phyloP scores from a whole-genome alignment of 495 filamentous ascomycete genomes.

The Neurospora sp. region DNA sequence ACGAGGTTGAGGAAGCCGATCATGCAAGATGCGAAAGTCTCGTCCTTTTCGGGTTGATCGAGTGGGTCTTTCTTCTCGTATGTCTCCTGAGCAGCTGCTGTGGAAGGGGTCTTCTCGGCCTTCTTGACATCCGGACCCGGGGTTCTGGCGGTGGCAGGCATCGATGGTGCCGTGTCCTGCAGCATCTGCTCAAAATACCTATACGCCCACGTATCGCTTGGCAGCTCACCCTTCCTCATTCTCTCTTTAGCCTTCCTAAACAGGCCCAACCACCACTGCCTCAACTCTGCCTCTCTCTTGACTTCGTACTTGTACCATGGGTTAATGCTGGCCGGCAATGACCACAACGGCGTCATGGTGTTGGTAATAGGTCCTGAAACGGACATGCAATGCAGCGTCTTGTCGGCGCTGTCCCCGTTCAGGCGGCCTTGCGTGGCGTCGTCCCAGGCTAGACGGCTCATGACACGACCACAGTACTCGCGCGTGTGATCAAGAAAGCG shows the following conservation, averaged over 20 bases:
- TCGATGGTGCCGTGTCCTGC: background rate
- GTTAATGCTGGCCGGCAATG: slow-evolving; percentile 27
- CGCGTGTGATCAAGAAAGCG: slow-evolving; percentile 35
- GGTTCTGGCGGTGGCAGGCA: background rate
- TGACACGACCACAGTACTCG: slow-evolving; percentile 37
- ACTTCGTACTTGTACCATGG: slow-evolving; percentile 38
- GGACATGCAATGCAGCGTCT: slow-evolving; percentile 37
- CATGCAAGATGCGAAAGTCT: slow-evolving; percentile 39
- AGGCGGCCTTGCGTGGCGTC: slow-evolving; percentile 32
- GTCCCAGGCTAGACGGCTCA: slow-evolving; percentile 39
- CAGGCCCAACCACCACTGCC: slow-evolving; percentile 35
- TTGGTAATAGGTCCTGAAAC: slow-evolving; percentile 39
- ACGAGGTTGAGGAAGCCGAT: slow-evolving; percentile 38
- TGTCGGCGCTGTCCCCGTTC: slow-evolving; percentile 35
- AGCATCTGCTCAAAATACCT: slow-evolving; percentile 35
- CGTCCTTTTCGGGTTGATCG: slow-evolving; percentile 28
- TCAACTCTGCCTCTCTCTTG: slow-evolving; percentile 28
- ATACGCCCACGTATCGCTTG: slow-evolving; percentile 33
- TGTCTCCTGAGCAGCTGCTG: background rate
- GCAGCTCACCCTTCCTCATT: slow-evolving; percentile 27
- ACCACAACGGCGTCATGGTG: slow-evolving; percentile 36
- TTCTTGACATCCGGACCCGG: background rate
- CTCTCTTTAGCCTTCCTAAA: slow-evolving; percentile 30
- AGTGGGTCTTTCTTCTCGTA: slow-evolving; percentile 24
- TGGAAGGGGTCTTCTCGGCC: background rate